Evolutionary conservation across 305 asterid genomes (phyloP), one percentile per base, ranked within the genome.

Genomic region (Fraxinus dipetala): DNA sequence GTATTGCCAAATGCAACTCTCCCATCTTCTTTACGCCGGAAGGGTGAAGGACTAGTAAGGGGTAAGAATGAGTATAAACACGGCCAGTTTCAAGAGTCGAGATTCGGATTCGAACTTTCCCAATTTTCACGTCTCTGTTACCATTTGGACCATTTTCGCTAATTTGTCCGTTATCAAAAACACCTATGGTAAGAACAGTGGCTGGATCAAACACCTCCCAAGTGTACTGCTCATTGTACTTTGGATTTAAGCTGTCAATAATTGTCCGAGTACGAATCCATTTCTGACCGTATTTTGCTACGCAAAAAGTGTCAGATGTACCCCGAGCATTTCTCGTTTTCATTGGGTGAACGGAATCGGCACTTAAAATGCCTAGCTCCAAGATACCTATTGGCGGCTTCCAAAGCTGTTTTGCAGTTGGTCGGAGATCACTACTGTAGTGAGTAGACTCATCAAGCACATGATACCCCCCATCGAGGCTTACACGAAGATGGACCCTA

Each of bases 171-270:
- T 92, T 91, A 22, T 92, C 98, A 10, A 95, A 93, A 87, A 95
- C 96, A 59, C 97, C 98, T 20, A 95, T 80, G n/a, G 97, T 93
- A 28, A 95, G 91, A 85, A 95, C 97, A 3, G 98, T 95, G 79
- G 98, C 90, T 30, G 98, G 96, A 85, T 95, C 98, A 77, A 85
- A 95, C 84, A 95, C 98, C 84, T 95, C 98, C 98, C 98, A 95
- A 22, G 97, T 87, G 84, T 95, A 93, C 86, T 95, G 98, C 84
- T 95, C 98, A 67, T 95, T 95, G 89, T 88, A 95, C 88, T 88
- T 93, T 0, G 98, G 98, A 79, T 88, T 92, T 72, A 93, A 85
- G 85, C 92, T 90, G 90, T 95, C 98, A 6, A 91, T 81, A 4
- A 95, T 87, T 1, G 98, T 95, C 83, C 98, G 86, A 32, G 98